Conservation (phyloP, 1,139 yeast genomes). For the Entelexis paramagnoliae region DNA sequence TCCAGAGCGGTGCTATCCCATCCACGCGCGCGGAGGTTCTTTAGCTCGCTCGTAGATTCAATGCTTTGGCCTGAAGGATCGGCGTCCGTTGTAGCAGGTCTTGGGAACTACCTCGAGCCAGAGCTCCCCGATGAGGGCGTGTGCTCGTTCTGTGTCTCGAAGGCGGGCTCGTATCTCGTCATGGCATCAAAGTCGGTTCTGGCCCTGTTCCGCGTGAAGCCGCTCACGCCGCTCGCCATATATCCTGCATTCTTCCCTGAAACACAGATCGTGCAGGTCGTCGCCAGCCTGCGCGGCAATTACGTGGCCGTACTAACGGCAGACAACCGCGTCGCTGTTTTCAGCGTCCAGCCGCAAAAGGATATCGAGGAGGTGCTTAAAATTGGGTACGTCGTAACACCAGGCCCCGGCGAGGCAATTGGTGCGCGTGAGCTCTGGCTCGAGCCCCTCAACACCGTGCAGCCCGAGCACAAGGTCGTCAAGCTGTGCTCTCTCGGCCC, state of each 20-base stretch:
- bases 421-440: constrained; percentile 33
- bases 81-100: constrained; percentile 17
- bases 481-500: constrained; percentile 15
- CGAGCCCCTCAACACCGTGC: constrained; percentile 12
- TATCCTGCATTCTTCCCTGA: constrained; percentile 25
- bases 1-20: not conserved
- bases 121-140: constrained; percentile 17
- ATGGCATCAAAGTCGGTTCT: constrained; percentile 19
- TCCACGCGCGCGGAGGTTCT: not conserved
- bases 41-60: not conserved
- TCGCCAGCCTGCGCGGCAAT: constrained; percentile 31
- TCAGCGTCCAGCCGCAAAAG: constrained; percentile 25
- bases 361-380: constrained; percentile 28
- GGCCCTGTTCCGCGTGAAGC: constrained; percentile 23
- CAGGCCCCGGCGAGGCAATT: constrained; percentile 36
- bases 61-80: constrained; percentile 28
- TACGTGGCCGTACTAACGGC: constrained; percentile 31
- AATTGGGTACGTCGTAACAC: constrained; percentile 21
- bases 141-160: constrained; percentile 19
- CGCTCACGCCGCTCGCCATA: constrained; percentile 29
- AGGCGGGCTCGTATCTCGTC: constrained; percentile 21
- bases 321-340: constrained; percentile 27
- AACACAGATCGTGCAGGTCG: constrained; percentile 25
- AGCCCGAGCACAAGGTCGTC: constrained; percentile 12
- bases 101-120: constrained; percentile 18